Base-by-base conservation (phyloP, 1,284 basidiomycete species). In the Puccinia horiana region DNA sequence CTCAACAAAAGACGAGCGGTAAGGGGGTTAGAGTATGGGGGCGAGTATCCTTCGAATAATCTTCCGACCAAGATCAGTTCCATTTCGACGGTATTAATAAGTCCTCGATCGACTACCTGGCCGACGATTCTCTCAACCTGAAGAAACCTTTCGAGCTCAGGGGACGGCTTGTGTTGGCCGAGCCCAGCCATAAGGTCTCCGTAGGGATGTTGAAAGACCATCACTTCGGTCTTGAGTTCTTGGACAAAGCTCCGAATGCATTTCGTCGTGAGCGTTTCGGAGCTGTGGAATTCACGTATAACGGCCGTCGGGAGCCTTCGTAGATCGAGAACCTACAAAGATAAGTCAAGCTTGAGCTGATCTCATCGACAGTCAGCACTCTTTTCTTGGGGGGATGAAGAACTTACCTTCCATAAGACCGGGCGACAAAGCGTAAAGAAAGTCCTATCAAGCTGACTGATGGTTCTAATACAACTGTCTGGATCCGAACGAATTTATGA, bases 251-350 rank as follows among this genome's bases (percentile, higher is more conserved):
- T 56, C 37, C 35, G 47, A 1, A 73, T 5, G 47, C 35, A 73
- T n/a, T n/a, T 73, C 52, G 14, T 44, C 2, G 47, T 73, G n/a
- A 73, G 70, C 20, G 35, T 52, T 73, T 56, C 52, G 18, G 29
- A 54, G 70, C 37, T 35, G 12, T 56, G 37, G 52, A 73, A 56
- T 8, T 20, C 70, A 29, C 47, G 11, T 20, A 73, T 14, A 2
- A 49, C 70, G 11, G 29, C 32, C 52, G 70, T 73, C 44, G 70
- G 52, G 26, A 73, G 49, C 35, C 8, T 73, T 23, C 70, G 70
- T 5, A 73, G 70, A 26, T 73, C 70, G 14, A 73, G 49, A 73
- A 73, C 70, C 70, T 73, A 18, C 16, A 69, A 65, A 35, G 14
- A 2, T 42, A 29, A 11, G 42, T 1, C 3, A 2, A 11, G 11